Evolutionary conservation across 768 basidiomycete species (phyloP).

Genomic region (Mycena epipterygia): DNA sequence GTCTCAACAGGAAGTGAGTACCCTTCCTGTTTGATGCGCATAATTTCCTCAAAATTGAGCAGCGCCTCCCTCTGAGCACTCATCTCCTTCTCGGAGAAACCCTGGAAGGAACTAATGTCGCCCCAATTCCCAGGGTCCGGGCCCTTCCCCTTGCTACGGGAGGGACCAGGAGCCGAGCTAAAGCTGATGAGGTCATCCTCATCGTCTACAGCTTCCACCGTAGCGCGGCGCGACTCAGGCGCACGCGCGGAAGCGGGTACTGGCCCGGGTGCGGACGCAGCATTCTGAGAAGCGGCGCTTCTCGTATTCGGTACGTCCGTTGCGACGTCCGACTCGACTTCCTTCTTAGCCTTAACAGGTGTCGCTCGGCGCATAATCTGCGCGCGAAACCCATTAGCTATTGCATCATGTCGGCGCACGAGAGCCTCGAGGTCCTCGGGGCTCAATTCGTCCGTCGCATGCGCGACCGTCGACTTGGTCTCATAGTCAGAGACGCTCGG

Average conservation of each 20-base stretch:
- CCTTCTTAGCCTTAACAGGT: not conserved
- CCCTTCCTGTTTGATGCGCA: too few species aligned
- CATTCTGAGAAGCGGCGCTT: not conserved
- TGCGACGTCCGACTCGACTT: not conserved
- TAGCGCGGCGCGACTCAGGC: not conserved
- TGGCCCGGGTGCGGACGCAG: too few species aligned
- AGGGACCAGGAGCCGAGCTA: not conserved
- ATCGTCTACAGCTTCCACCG: slow-evolving; percentile 12
- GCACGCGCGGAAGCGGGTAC: not conserved
- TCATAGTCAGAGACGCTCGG: not conserved
- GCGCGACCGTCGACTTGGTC: not conserved
- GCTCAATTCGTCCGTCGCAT: not conserved
- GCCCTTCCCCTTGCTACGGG: slow-evolving; percentile 21
- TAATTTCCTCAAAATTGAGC: too few species aligned
- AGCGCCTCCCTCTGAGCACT: too few species aligned
- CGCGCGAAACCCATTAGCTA: not conserved
- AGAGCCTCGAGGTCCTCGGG: not conserved
- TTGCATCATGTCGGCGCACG: not conserved
- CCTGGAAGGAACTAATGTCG: not conserved
- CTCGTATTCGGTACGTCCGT: not conserved
- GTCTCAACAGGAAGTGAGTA: too few species aligned
- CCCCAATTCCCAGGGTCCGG: slow-evolving; percentile 17
- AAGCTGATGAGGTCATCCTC: not conserved
- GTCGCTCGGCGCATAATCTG: too few species aligned
- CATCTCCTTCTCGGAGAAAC: too few species aligned